Conservation (phyloP, 768 basidiomycete species). For the Psilocybe subaeruginosa region DNA sequence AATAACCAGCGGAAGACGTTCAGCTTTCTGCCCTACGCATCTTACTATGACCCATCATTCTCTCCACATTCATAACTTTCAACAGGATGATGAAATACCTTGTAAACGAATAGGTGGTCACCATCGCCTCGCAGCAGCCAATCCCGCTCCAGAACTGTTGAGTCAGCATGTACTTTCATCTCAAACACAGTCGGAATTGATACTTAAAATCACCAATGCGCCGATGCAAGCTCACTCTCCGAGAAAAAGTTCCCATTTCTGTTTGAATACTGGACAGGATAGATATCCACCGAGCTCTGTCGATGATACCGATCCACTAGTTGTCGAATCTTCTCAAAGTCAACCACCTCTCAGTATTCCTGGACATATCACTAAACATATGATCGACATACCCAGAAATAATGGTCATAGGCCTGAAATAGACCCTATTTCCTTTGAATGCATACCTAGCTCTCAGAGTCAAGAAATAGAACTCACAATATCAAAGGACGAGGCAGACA, state of each 20-base stretch:
- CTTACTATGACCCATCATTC: background rate
- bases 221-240: background rate
- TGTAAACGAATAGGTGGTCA: background rate
- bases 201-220: background rate
- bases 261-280: background rate
- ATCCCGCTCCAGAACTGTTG: background rate
- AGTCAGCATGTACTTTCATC: conserved; percentile 35
- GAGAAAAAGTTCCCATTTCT: background rate
- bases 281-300: background rate
- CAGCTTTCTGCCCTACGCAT: background rate
- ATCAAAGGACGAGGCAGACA: conserved; percentile 1
- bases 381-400: background rate
- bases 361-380: conserved; percentile 13
- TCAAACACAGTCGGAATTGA: conserved; percentile 31
- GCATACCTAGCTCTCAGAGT: conserved; percentile 50
- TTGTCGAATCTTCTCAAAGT: conserved; percentile 38
- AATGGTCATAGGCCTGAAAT: background rate
- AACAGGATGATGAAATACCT: background rate
- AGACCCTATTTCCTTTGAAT: conserved; percentile 21
- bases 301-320: conserved; percentile 15
- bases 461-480: conserved; percentile 41
- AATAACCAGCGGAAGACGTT: background rate
- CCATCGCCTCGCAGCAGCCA: background rate
- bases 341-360: conserved; percentile 28
- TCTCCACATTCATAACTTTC: background rate